Percentiles rank a stretch among this genome's conserved stretches.
Conservation (phyloP, 176 grass and related monocot species). For the Raddia guianensis region DNA sequence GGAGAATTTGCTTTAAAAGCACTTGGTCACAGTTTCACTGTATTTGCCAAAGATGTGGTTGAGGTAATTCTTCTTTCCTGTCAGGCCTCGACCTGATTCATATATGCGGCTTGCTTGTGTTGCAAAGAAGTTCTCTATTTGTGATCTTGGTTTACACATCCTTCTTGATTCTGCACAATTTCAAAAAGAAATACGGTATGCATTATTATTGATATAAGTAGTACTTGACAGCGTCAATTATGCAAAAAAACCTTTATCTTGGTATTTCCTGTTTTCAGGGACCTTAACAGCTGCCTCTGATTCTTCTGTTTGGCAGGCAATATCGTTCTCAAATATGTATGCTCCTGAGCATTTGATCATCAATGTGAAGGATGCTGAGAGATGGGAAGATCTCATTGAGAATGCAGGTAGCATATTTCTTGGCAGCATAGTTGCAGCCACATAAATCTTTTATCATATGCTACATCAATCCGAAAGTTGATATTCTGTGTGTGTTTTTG, state of each 20-base stretch:
- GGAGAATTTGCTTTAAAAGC: conserved; percentile 96
- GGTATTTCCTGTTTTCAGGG: background rate
- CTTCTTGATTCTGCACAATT: conserved; percentile 8
- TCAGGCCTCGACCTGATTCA: background rate
- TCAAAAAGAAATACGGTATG: background rate
- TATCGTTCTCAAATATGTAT: conserved; percentile 94
- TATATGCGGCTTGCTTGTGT: background rate
- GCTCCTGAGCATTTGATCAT: conserved; percentile 97
- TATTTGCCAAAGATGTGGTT: conserved; percentile 79
- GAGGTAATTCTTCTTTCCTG: conserved; percentile 60
- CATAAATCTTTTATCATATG: background rate
- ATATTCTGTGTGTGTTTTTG: background rate
- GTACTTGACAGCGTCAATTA: background rate
- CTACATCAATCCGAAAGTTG: background rate
- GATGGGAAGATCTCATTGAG: conserved; percentile 79
- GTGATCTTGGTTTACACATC: background rate
- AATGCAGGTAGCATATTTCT: conserved; percentile 72
- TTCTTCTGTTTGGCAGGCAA: conserved; percentile 48
- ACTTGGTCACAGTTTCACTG: conserved; percentile 88
- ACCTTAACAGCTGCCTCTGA: conserved; percentile 15
- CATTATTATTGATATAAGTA: background rate
- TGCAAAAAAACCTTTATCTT: background rate
- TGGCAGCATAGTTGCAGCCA: background rate
- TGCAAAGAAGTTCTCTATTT: background rate
- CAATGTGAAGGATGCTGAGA: conserved; percentile 84